Evolutionary conservation across 331 rosid genomes (phyloP).

Genomic region (Rosa hybrid): DNA sequence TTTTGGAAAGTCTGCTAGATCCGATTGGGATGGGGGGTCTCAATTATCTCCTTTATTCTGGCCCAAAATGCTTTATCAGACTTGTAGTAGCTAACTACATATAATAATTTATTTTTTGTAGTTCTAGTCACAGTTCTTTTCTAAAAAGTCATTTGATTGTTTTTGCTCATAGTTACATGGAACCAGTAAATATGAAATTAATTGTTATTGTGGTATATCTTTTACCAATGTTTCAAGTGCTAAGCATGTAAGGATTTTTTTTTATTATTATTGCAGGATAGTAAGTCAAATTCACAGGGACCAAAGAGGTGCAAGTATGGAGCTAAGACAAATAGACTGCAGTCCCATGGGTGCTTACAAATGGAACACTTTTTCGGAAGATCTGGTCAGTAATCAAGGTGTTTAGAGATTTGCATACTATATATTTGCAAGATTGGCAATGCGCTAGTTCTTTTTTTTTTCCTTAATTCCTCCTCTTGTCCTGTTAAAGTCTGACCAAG

Average conservation of each 20-base stretch:
- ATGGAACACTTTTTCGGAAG: slow-evolving; percentile 85
- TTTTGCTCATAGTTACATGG: not conserved
- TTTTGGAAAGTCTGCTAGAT: no score
- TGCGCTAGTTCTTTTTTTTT: not conserved
- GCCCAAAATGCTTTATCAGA: not conserved
- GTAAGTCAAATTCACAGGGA: slow-evolving; percentile 41
- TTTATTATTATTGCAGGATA: slow-evolving; percentile 37
- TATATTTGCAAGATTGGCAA: not conserved
- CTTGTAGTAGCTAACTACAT: not conserved
- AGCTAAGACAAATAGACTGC: slow-evolving; percentile 43
- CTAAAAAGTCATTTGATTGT: not conserved
- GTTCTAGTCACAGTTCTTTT: not conserved
- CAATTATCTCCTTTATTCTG: not conserved
- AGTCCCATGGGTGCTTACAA: slow-evolving; percentile 63
- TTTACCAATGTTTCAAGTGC: not conserved
- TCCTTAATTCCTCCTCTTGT: no score
- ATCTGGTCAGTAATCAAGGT: slow-evolving; percentile 35
- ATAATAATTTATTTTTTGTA: not conserved
- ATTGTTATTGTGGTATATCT: not conserved
- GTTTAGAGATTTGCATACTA: slow-evolving; percentile 4
- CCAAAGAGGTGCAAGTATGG: slow-evolving; percentile 60
- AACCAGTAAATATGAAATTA: not conserved
- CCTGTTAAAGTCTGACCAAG: no score
- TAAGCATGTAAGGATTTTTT: not conserved
- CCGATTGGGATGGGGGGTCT: no score